These are phyloP conservation scores for Aspergillus pseudoviridinutans DNA, from an alignment of 2,329 filamentous ascomycete genomes.

Conservation along the genomic window DNA sequence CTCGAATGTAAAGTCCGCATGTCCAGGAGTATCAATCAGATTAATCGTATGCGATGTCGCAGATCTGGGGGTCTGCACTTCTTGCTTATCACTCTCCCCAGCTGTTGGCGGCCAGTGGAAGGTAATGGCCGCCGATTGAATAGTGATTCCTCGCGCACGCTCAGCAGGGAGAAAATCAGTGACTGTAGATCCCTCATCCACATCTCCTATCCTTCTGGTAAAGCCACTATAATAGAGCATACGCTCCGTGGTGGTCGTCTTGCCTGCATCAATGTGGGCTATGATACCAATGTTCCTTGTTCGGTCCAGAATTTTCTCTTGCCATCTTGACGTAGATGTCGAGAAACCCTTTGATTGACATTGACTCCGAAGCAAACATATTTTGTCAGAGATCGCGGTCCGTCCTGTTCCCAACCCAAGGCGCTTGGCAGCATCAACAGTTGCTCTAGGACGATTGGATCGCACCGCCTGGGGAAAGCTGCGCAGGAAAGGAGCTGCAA, in stretches of 20 bases:
- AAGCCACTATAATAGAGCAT: constrained; percentile 97
- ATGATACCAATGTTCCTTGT: constrained; percentile 98
- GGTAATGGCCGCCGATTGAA: constrained; percentile 94
- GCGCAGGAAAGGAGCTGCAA: constrained; percentile 28
- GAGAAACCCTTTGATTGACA: constrained; percentile 23
- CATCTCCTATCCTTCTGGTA: constrained; percentile 84
- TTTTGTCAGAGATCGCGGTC: background rate
- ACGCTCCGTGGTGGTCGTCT: constrained; percentile 97
- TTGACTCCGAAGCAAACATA: background rate
- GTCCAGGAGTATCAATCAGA: constrained; percentile 91
- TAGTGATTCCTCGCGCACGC: constrained; percentile 88
- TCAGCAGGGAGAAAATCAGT: constrained; percentile 96
- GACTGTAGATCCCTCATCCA: constrained; percentile 93
- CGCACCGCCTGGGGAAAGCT: constrained; percentile 22
- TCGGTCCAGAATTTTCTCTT: constrained; percentile 47
- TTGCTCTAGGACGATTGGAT: constrained; percentile 6
- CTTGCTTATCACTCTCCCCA: constrained; percentile 16
- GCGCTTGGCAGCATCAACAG: constrained; percentile 4
- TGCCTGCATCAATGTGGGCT: constrained; percentile 96
- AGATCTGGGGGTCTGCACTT: constrained; percentile 44
- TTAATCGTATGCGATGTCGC: constrained; percentile 68
- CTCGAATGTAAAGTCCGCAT: constrained; percentile 97
- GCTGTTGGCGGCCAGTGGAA: constrained; percentile 76
- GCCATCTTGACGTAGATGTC: constrained; percentile 17
- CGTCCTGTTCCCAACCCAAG: background rate